Evolutionary conservation across 2,329 filamentous ascomycete genomes (phyloP).

Genomic region (Myotisia sp.): DNA sequence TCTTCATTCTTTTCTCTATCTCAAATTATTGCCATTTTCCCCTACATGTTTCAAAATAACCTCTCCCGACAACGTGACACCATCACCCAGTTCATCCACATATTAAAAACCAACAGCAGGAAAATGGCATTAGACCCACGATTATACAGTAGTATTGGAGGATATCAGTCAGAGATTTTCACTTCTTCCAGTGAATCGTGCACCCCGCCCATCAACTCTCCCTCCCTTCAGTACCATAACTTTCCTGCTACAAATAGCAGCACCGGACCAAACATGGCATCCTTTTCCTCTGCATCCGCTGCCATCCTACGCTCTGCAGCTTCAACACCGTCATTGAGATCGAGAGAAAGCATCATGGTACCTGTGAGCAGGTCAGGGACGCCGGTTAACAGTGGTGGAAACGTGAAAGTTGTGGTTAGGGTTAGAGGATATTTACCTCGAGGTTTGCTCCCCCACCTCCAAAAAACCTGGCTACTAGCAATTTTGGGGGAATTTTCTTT

Average conservation of each 20-base stretch:
- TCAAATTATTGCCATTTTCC: constrained; percentile 1
- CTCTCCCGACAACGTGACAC: constrained; percentile 27
- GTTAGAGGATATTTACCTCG: constrained; percentile 64
- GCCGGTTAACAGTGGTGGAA: constrained; percentile 42
- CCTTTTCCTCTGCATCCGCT: constrained; percentile 23
- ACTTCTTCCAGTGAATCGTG: constrained; percentile 7
- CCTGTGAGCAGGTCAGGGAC: constrained; percentile 32
- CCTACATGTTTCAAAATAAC: constrained; percentile 27
- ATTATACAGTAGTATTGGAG: constrained; percentile 20
- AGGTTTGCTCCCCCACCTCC: constrained; percentile 40
- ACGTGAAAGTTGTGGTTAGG: constrained; percentile 69
- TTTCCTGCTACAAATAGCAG: constrained; percentile 24
- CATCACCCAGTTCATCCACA: constrained; percentile 26
- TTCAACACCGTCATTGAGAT: constrained; percentile 64
- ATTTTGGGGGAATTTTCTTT: constrained; percentile 3
- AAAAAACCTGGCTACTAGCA: constrained; percentile 3
- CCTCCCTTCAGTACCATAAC: constrained; percentile 16
- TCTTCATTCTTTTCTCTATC: not conserved
- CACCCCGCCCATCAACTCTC: constrained; percentile 10
- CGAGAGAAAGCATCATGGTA: constrained; percentile 52
- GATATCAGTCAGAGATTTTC: constrained; percentile 7
- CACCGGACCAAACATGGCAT: constrained; percentile 24
- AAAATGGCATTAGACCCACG: constrained; percentile 30
- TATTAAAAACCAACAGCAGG: constrained; percentile 24
- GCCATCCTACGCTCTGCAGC: constrained; percentile 44